Evolutionary conservation across 2,329 filamentous ascomycete species (phyloP), one percentile per base, ranked within the genome.

Genomic region (Mycosphaerelloides madeirae): DNA sequence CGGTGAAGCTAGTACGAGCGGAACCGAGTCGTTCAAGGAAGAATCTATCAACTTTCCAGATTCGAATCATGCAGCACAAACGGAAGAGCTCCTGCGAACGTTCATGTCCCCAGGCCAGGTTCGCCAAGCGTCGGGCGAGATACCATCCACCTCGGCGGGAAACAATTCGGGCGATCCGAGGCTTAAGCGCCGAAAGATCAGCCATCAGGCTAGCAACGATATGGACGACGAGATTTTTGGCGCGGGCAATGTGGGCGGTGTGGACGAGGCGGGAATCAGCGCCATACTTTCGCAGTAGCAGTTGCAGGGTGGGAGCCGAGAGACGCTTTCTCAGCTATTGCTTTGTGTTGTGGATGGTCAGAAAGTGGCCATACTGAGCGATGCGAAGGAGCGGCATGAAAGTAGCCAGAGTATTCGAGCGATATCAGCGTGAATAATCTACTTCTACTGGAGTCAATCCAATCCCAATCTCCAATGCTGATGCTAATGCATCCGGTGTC

Each of bases 1-100:
- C 16, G 48, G 40, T 6, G 49, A 49, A 44, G 68, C 65, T 53
- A 62, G 61, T 58, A 68, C 61, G 56, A 73, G 62, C 62, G 68
- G 55, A 65, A 59, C 74, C 19, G 57, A 62, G 34, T 38, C 44
- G 38, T 50, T 60, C 3, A 33, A 56, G 22, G 58, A 63, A 44
- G 54, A 58, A 16, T 55, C 52, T 11, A 54, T 60, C 1, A 53
- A 46, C 19, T 33, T 59, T 6, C 32, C 46, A 11, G 48, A 50
- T 31, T 20, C 32, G 18, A 39, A 28, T 18, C 31, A 41, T 9
- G 31, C 22, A 12, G 48, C 50, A 6, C 38, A 44, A 14, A 54
- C 54, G 6, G 48, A 56, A 31, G 53, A 58, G 28, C 53, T 63
- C 31, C 58, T 64, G 13, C 53, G 50, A 29, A 61, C 45, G 32